Evolutionary conservation across 257 asterid genomes (phyloP), one percentile per base, ranked within the genome.

Genomic region (Scutellaria baicalensis): DNA sequence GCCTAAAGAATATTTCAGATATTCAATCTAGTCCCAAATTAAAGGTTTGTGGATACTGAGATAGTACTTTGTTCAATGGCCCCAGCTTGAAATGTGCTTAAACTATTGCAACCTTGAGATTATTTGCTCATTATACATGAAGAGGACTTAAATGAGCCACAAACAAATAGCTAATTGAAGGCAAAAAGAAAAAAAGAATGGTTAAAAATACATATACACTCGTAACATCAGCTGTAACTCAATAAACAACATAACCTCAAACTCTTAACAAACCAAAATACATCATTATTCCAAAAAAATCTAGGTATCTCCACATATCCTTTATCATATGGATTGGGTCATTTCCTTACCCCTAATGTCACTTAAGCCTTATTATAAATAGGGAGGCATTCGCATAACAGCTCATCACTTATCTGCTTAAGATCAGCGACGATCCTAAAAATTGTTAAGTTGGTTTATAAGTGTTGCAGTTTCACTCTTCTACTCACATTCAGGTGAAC

Each of bases 401-500:
- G 44, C 47, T 57, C 40, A 39, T 23, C 48, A 61, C 23, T 61
- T 49, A 36, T 38, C 63, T n/a, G 59, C 59, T 62, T 35, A 62
- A 5, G 16, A 61, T 31, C 16, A 20, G 14, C 17, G 33, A 48
- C 10, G 31, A 65, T 59, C 49, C 47, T 16, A 36, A 64, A 16
- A 35, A 65, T 31, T 48, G 48, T 65, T 12, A 14, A n/a, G n/a
- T 11, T 43, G 5, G 59, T 8, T 6, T 8, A 39, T 45, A 73
- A 33, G 59, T 44, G 44, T 14, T 57, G 16, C 9, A 69, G 14
- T 49, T 11, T 21, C 40, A 3, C 70, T 72, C 44, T 72, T 33
- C 20, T 31, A 9, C 20, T 58, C 59, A 52, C 58, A 60, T 68
- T 66, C 75, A 75, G 35, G 61, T 14, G 35, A 47, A 55, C 9